Evolutionary conservation across 2,329 filamentous ascomycete genomes (phyloP), one percentile per base, ranked within the genome.

Genomic region (Monosporascus sp.): DNA sequence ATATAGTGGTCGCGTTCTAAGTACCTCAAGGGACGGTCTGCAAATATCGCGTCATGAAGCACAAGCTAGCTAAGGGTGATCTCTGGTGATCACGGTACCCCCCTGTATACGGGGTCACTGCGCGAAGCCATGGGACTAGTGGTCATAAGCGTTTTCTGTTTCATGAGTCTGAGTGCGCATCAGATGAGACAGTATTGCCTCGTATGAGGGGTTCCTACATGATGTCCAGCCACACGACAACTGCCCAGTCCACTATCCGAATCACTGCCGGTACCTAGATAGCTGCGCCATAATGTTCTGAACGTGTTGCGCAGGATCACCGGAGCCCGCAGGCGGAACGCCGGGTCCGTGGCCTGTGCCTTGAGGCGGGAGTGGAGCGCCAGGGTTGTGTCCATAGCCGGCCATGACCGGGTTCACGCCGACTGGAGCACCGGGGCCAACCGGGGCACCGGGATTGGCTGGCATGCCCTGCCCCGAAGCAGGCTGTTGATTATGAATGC

Each of bases 231-330:
- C 39, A 38, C 27, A 51, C 20, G 5, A 38, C n/a, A 39, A 53
- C 65, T 62, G 31, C 11, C 9, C 31, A 11, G 11, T 35, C 31
- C 31, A 14, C 11, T 35, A 35, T 35, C 31, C 31, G 31, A 35
- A 14, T 35, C 11, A 83, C 64, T 84, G 79, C 57, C 84, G 77
- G 63, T 82, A 87, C 60, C 80, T 82, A 47, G 85, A 81, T 54
- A 90, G 72, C 62, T 89, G 84, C 15, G 85, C 84, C 81, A 91
- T 87, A 49, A 91, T 89, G 61, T 88, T 87, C 65, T 87, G 81
- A 60, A 90, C 77, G 50, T 83, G 76, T 14, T 84, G 74, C 8
- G 75, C 73, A 14, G 73, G 68, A 51, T 75, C 63, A 8, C 72
- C 70, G 14, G 65, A 63, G 51, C 65, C 58, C 55, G 56, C 51